These are phyloP conservation scores for Pyropia yezoensis DNA, from an alignment of 23 red algal genomes.

Conservation along the genomic window DNA sequence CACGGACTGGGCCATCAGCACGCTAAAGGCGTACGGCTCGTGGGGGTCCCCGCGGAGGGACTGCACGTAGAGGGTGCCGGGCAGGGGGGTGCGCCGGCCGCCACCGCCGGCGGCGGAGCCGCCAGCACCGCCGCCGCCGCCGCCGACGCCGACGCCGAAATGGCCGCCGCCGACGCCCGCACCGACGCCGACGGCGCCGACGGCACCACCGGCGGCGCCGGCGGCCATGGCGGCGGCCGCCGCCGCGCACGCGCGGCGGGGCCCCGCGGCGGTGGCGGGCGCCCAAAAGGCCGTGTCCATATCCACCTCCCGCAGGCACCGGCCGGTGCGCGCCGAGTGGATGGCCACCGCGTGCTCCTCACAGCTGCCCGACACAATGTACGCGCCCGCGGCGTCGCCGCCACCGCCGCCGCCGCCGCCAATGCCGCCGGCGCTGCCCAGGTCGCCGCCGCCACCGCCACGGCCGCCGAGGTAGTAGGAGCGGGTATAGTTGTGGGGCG, in stretches of 20 bases:
- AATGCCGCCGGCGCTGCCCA: no score
- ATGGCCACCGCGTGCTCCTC: conserved; percentile 76
- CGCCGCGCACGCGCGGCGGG: not conserved
- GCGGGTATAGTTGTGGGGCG: conserved; percentile 78
- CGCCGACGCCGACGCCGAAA: no score
- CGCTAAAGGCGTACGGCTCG: not conserved
- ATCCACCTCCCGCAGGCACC: conserved; percentile 36
- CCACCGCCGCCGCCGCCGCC: not conserved
- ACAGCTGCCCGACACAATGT: conserved; percentile 82
- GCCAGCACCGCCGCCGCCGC: no score
- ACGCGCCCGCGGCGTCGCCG: conserved; percentile 18
- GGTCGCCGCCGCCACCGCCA: no score
- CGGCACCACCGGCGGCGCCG: no score
- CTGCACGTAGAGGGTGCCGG: not conserved
- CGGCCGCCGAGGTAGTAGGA: conserved; percentile 91
- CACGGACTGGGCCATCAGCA: conserved; percentile 2
- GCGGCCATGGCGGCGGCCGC: no score
- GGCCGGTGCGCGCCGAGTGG: conserved; percentile 41
- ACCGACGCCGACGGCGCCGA: no score
- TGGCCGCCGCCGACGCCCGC: no score
- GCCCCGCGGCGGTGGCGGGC: not conserved
- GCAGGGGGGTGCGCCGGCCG: no score
- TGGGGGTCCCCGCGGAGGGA: conserved; percentile 6
- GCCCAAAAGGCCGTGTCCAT: conserved; percentile 10
- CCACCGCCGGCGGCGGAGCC: no score